Evolutionary conservation across 495 filamentous ascomycete species (phyloP).

Genomic region (Neurospora sp.): DNA sequence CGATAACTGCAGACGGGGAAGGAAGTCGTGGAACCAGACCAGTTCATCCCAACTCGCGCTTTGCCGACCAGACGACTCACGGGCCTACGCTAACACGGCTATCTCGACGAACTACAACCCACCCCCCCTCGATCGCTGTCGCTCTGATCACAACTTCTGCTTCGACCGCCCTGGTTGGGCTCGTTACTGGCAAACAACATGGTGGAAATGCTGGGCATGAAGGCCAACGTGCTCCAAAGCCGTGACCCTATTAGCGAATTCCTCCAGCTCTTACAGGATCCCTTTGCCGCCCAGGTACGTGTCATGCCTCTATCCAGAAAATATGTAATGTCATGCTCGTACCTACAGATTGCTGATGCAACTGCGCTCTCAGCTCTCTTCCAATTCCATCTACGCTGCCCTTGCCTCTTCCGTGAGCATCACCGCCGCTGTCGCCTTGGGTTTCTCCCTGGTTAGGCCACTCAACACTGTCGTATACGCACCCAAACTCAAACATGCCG

Average conservation of each 20-base stretch:
- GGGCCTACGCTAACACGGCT: background rate
- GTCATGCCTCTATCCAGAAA: background rate
- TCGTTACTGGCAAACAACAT: slow-evolving; percentile 5
- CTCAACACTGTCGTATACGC: slow-evolving; percentile 88
- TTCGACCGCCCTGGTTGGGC: slow-evolving; percentile 6
- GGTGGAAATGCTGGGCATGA: slow-evolving; percentile 13
- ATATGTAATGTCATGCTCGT: background rate
- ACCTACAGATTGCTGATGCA: background rate
- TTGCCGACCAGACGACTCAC: background rate
- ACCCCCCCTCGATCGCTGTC: background rate
- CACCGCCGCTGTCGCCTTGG: slow-evolving; percentile 57
- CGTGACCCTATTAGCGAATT: slow-evolving; percentile 24
- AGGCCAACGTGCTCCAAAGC: slow-evolving; percentile 11
- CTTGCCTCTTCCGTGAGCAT: slow-evolving; percentile 73
- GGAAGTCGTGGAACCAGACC: background rate
- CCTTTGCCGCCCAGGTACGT: slow-evolving; percentile 36
- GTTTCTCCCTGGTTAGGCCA: slow-evolving; percentile 83
- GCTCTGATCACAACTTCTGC: slow-evolving; percentile 5
- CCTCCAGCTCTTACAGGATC: slow-evolving; percentile 35
- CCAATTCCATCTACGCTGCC: slow-evolving; percentile 57
- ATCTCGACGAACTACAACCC: background rate
- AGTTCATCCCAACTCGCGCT: background rate
- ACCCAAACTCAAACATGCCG: slow-evolving; percentile 85
- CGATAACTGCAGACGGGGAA: background rate
- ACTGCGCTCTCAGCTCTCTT: slow-evolving; percentile 17